Percentiles rank a stretch among this genome's conserved stretches.
phyloP scores from a whole-genome alignment of 495 filamentous ascomycete species.

The Xylaria acuta region DNA sequence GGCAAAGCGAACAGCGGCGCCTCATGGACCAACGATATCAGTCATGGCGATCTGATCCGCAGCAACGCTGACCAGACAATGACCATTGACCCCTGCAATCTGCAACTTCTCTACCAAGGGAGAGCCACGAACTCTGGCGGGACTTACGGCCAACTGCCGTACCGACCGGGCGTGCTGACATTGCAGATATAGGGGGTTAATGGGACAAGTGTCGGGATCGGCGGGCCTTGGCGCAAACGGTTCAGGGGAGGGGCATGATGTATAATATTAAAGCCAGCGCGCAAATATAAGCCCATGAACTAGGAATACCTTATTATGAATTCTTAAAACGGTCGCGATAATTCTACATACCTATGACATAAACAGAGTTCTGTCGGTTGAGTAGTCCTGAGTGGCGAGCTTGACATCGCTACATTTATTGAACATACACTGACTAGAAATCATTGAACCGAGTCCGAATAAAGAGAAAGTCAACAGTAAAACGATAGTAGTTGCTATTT shows the following conservation, averaged over 20 bases:
- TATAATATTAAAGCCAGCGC: not conserved
- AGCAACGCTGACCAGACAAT: slow-evolving; percentile 62
- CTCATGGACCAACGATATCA: slow-evolving; percentile 70
- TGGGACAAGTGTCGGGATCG: not conserved
- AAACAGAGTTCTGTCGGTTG: not conserved
- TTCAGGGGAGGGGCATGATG: not conserved
- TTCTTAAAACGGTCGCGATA: not conserved
- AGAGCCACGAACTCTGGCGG: slow-evolving; percentile 39
- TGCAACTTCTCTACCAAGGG: slow-evolving; percentile 67
- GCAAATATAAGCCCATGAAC: not conserved
- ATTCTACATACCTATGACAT: not conserved
- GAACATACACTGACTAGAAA: not conserved
- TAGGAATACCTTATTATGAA: not conserved
- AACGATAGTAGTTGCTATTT: no score
- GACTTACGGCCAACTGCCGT: slow-evolving; percentile 55
- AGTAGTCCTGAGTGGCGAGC: not conserved
- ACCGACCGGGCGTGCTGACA: slow-evolving; percentile 60
- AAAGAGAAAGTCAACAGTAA: no score
- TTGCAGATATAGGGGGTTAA: slow-evolving; percentile 38
- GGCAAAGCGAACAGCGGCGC: slow-evolving; percentile 67
- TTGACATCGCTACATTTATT: not conserved
- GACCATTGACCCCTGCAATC: slow-evolving; percentile 62
- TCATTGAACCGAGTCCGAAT: not conserved
- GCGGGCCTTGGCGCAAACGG: not conserved
- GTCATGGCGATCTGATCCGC: slow-evolving; percentile 65